These are phyloP conservation scores for Blastocystis sp. DNA, from an alignment of 352 stramenopile species.

Conservation along the genomic window DNA sequence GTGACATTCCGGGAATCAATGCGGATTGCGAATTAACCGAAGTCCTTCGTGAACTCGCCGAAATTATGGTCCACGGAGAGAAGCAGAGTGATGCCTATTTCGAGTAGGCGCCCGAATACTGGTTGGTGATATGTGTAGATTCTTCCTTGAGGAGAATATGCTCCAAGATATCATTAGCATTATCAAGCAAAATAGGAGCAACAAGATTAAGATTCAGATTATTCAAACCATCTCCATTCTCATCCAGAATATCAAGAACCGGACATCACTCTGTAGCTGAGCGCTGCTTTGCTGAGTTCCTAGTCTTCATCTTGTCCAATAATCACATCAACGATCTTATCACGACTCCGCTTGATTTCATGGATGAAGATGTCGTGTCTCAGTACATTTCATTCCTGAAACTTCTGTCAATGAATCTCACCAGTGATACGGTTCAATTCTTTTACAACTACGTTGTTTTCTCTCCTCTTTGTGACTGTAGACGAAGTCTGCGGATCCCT, in stretches of 20 bases:
- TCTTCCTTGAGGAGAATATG: slow-evolving; percentile 24
- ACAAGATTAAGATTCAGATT: slow-evolving; percentile 44
- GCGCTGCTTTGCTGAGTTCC: neutral
- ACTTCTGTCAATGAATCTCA: slow-evolving; percentile 28
- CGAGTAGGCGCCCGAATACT: neutral
- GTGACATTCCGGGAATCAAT: neutral
- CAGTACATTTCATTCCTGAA: slow-evolving; percentile 53
- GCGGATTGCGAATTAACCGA: neutral
- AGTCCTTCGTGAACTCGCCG: neutral
- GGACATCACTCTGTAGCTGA: neutral
- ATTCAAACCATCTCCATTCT: slow-evolving; percentile 48
- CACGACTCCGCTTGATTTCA: slow-evolving; percentile 29
- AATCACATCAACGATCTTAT: slow-evolving; percentile 50
- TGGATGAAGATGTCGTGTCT: slow-evolving; percentile 36
- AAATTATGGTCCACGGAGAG: slow-evolving; percentile 27
- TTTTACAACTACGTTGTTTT: slow-evolving; percentile 40
- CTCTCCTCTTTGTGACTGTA: neutral
- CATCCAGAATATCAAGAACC: slow-evolving; percentile 49
- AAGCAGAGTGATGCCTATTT: slow-evolving; percentile 20
- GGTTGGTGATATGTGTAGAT: neutral
- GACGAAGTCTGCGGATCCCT: neutral
- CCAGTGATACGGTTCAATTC: slow-evolving; percentile 25
- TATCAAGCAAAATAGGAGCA: slow-evolving; percentile 16
- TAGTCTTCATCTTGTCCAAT: slow-evolving; percentile 34
- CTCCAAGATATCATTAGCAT: slow-evolving; percentile 32